A percentile compares a stretch with the other conserved stretches of the same genome.
phyloP scores from a whole-genome alignment of 2,329 filamentous ascomycete species.

The Pyricularia grisea region DNA sequence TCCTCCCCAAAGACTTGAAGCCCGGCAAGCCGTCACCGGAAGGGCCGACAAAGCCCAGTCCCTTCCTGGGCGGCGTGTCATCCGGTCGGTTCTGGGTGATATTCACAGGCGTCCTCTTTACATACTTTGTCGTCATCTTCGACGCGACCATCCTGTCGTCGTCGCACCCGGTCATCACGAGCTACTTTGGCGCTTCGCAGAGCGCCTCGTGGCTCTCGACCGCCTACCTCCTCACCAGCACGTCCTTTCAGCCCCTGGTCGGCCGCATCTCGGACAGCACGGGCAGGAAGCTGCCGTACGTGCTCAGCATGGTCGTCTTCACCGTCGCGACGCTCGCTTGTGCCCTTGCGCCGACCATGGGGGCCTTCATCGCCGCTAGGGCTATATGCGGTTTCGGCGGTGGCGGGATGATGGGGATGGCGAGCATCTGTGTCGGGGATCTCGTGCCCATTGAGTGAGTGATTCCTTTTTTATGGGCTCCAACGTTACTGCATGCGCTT shows the following conservation, averaged over 20 bases:
- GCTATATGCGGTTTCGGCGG: slow-evolving; percentile 66
- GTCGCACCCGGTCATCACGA: slow-evolving; percentile 68
- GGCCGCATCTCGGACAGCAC: slow-evolving; percentile 67
- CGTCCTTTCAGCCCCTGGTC: slow-evolving; percentile 65
- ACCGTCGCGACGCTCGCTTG: slow-evolving; percentile 59
- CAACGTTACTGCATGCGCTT: not conserved
- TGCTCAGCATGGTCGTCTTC: slow-evolving; percentile 55
- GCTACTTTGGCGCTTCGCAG: slow-evolving; percentile 69
- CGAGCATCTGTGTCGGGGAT: slow-evolving; percentile 63
- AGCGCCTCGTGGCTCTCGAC: slow-evolving; percentile 77
- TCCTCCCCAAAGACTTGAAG: not conserved
- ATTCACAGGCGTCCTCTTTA: slow-evolving; percentile 48
- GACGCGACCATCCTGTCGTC: slow-evolving; percentile 77
- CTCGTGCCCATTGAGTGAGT: slow-evolving; percentile 61
- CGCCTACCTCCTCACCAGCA: slow-evolving; percentile 67
- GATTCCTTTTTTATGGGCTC: not conserved
- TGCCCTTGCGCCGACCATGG: slow-evolving; percentile 55
- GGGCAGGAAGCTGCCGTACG: slow-evolving; percentile 57
- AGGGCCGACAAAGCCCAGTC: slow-evolving; percentile 1
- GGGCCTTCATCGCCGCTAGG: slow-evolving; percentile 60
- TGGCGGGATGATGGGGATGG: slow-evolving; percentile 60
- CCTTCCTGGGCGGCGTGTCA: slow-evolving; percentile 36
- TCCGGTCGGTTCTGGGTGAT: slow-evolving; percentile 50
- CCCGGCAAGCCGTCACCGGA: not conserved
- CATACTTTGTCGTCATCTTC: slow-evolving; percentile 54